Evolutionary conservation across 345 rosid species (phyloP).

Genomic region (Salix exigua): DNA sequence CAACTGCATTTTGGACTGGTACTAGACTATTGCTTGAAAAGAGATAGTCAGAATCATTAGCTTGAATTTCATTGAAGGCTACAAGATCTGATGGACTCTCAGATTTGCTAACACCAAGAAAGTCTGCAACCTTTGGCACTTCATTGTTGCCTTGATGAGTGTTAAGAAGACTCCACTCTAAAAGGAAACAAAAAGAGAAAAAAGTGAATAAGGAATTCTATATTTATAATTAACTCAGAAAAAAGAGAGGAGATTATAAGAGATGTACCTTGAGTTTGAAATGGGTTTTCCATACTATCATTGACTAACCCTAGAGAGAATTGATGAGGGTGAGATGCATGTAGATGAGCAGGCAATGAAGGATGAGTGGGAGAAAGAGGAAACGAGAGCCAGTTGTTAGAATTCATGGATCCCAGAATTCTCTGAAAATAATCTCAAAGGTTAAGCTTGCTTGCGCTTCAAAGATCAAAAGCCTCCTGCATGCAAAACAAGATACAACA

Average conservation of each 20-base stretch:
- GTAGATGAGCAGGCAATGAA: slow-evolving; percentile 63
- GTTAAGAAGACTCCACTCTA: slow-evolving; percentile 80
- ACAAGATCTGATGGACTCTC: slow-evolving; percentile 68
- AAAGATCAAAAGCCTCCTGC: slow-evolving; percentile 19
- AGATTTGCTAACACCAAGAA: slow-evolving; percentile 84
- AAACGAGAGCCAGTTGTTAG: slow-evolving; percentile 98
- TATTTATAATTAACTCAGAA: not conserved
- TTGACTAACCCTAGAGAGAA: slow-evolving; percentile 75
- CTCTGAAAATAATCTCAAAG: not conserved
- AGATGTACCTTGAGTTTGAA: slow-evolving; percentile 73
- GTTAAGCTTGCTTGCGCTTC: not conserved
- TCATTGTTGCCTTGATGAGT: slow-evolving; percentile 60
- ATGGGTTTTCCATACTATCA: slow-evolving; percentile 73
- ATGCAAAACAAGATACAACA: not conserved
- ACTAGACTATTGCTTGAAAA: slow-evolving; percentile 52
- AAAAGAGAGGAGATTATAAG: not conserved
- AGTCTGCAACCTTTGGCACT: slow-evolving; percentile 93
- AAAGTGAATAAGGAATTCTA: not conserved
- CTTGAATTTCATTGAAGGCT: slow-evolving; percentile 60
- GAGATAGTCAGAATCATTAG: slow-evolving; percentile 53
- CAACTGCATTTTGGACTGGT: slow-evolving; percentile 47
- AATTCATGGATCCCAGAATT: slow-evolving; percentile 56
- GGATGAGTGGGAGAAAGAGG: slow-evolving; percentile 83
- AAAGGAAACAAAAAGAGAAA: not conserved
- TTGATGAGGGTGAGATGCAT: slow-evolving; percentile 69